Percentiles rank a stretch among this genome's conserved stretches.
Evolutionary conservation across 768 basidiomycete genomes (phyloP).

Genomic region (Collybiopsis confluens): DNA sequence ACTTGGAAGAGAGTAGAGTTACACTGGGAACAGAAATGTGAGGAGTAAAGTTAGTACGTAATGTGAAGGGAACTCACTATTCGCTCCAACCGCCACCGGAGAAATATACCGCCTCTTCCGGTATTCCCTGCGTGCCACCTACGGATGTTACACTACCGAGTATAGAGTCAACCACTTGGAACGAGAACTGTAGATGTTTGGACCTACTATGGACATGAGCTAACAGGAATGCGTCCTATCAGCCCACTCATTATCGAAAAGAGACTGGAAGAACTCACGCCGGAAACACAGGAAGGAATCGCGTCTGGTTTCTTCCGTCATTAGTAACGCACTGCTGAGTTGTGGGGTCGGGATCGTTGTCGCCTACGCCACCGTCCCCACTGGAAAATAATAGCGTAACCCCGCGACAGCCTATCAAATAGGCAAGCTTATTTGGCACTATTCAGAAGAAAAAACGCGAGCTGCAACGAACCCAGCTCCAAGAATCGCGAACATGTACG

Average conservation of each 20-base stretch:
- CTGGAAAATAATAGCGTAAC: constrained; percentile 44
- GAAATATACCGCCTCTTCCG: constrained; percentile 56
- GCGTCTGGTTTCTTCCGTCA: constrained; percentile 36
- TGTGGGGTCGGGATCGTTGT: constrained; percentile 34
- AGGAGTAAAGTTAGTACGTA: not conserved
- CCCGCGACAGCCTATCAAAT: constrained; percentile 43
- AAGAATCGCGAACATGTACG: constrained; percentile 46
- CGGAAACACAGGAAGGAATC: constrained; percentile 43
- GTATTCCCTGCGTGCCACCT: constrained; percentile 48
- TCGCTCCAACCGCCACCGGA: constrained; percentile 76
- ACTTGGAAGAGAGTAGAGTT: too few species aligned
- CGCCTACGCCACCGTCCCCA: constrained; percentile 57
- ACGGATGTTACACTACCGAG: constrained; percentile 60
- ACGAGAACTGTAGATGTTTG: not conserved
- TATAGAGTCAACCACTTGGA: not conserved
- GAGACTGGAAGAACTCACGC: not conserved
- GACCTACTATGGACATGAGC: constrained; percentile 48
- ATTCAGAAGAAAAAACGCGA: too few species aligned
- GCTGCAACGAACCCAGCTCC: constrained; percentile 34
- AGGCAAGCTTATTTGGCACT: too few species aligned
- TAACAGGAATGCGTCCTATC: not conserved
- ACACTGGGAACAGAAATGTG: too few species aligned
- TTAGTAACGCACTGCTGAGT: constrained; percentile 42
- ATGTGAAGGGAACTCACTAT: constrained; percentile 40
- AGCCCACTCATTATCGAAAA: not conserved